Conservation (phyloP, 441 rosid genomes). For the Jatropha multifida region DNA sequence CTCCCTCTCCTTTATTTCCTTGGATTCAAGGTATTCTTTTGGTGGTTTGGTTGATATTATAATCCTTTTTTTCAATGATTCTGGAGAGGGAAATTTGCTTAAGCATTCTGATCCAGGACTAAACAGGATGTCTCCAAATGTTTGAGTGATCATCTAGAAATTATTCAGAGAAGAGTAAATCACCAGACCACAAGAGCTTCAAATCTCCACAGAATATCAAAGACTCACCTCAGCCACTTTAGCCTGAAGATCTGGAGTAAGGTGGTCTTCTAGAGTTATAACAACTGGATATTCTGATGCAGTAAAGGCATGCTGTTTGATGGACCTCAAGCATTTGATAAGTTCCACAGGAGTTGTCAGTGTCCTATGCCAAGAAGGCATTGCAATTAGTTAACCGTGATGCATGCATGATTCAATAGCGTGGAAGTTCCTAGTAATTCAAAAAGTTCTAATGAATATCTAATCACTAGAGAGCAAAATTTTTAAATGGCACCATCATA, state of each 20-base stretch:
- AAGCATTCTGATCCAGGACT: slow-evolving; percentile 64
- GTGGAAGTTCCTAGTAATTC: background rate
- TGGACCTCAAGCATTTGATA: slow-evolving; percentile 66
- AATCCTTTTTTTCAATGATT: slow-evolving; percentile 54
- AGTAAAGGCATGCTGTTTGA: slow-evolving; percentile 70
- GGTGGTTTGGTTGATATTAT: slow-evolving; percentile 95
- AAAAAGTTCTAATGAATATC: background rate
- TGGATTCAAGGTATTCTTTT: slow-evolving; percentile 67
- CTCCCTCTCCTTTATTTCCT: slow-evolving; percentile 40
- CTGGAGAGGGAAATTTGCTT: slow-evolving; percentile 78
- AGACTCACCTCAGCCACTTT: slow-evolving; percentile 77
- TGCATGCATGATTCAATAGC: background rate
- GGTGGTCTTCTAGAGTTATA: slow-evolving; percentile 95
- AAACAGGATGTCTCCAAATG: slow-evolving; percentile 77
- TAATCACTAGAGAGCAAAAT: background rate
- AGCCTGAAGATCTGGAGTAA: slow-evolving; percentile 76
- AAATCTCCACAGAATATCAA: slow-evolving; percentile 9
- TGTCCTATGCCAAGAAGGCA: slow-evolving; percentile 49
- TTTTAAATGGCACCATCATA: background rate
- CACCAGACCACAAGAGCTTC: slow-evolving; percentile 11
- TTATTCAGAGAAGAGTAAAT: slow-evolving; percentile 25
- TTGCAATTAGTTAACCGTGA: background rate
- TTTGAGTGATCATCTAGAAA: slow-evolving; percentile 69
- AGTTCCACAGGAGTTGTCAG: slow-evolving; percentile 88
- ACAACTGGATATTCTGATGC: slow-evolving; percentile 82